Conservation (phyloP, 2,329 filamentous ascomycete species). For the Aspergillus flavus region DNA sequence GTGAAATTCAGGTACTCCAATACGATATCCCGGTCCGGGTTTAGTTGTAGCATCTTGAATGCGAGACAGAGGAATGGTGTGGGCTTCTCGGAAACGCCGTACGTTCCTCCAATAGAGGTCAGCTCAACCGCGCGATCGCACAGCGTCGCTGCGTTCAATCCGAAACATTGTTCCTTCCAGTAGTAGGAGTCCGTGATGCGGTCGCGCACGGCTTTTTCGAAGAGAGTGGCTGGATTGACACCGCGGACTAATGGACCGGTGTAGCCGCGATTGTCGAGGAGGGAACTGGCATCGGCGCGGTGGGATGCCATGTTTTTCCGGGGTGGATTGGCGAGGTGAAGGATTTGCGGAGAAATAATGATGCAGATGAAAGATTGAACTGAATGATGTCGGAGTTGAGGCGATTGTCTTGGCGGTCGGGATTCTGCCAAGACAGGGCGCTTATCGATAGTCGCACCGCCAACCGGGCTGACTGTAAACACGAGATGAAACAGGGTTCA, state of each 20-base stretch:
- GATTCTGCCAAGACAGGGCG: conserved; percentile 23
- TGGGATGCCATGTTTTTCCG: conserved; percentile 53
- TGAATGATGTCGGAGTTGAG: not conserved
- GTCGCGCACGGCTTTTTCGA: conserved; percentile 94
- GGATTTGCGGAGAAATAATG: conserved; percentile 10
- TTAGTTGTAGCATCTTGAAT: conserved; percentile 91
- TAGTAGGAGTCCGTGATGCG: conserved; percentile 95
- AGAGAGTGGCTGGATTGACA: conserved; percentile 90
- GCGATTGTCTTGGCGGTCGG: conserved; percentile 6
- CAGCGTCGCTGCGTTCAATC: conserved; percentile 77
- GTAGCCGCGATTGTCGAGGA: conserved; percentile 91
- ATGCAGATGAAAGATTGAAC: conserved; percentile 6
- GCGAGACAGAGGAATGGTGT: conserved; percentile 89
- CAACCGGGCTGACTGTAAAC: conserved; percentile 30
- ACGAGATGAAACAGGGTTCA: conserved; percentile 1
- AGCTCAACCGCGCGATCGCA: conserved; percentile 89
- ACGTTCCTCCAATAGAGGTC: conserved; percentile 82
- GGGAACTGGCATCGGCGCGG: conserved; percentile 72
- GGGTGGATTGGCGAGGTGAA: conserved; percentile 50
- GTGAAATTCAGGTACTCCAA: conserved; percentile 77
- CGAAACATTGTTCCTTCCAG: conserved; percentile 99
- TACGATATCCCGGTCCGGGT: conserved; percentile 76
- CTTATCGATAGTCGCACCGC: conserved; percentile 45
- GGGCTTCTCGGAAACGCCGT: conserved; percentile 80
- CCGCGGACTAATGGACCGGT: conserved; percentile 76